A percentile compares a stretch with the other conserved stretches of the same genome.
Evolutionary conservation across 495 filamentous ascomycete genomes (phyloP).

Genomic region (Filosporella fistucella): DNA sequence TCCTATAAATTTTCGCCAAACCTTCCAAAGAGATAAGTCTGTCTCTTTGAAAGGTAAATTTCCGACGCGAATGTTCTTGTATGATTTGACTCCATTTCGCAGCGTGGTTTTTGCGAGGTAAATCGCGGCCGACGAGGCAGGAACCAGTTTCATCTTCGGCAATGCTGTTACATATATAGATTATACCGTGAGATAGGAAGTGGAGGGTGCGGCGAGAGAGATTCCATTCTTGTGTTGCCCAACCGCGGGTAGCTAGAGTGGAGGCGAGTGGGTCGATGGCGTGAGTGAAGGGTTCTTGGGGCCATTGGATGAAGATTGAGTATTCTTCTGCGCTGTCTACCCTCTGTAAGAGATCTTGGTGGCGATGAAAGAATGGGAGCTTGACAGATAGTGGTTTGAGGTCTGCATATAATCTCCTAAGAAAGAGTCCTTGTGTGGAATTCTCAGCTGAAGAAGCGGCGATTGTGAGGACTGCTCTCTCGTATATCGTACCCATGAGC

Average conservation of each 20-base stretch:
- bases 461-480: not conserved
- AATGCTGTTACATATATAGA: conserved; percentile 22
- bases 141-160: too few relatives aligned
- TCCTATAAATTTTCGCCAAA: too few relatives aligned
- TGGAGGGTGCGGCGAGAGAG: conserved; percentile 16
- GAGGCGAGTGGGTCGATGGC: not conserved
- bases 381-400: not conserved
- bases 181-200: conserved; percentile 11
- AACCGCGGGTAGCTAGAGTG: conserved; percentile 8
- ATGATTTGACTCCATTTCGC: too few relatives aligned
- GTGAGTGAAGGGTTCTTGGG: not conserved
- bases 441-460: not conserved
- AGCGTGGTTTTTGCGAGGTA: too few relatives aligned
- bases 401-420: too few relatives aligned
- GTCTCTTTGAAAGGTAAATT: too few relatives aligned
- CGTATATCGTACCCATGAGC: not conserved
- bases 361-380: not conserved
- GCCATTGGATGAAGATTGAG: not conserved
- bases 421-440: conserved; percentile 83
- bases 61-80: too few relatives aligned
- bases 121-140: too few relatives aligned
- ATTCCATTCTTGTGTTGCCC: conserved; percentile 21
- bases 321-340: too few relatives aligned
- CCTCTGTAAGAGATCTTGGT: too few relatives aligned
- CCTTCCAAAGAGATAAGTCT: too few relatives aligned